phyloP scores from a whole-genome alignment of 179 eudicot species.

The Nepenthes alata region DNA sequence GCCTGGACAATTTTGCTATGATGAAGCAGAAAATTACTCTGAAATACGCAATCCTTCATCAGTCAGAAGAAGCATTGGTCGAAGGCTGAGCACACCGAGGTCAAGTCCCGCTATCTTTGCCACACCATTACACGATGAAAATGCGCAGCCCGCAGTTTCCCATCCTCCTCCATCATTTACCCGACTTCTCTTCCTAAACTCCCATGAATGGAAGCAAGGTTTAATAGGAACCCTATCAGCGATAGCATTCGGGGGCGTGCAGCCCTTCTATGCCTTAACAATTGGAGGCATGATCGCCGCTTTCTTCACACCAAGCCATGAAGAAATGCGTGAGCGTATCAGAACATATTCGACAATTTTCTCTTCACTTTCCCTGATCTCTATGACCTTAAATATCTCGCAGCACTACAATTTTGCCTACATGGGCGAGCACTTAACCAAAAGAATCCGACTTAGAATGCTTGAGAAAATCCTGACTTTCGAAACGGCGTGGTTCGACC shows the following conservation, averaged over 20 bases:
- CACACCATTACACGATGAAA: conserved; percentile 24
- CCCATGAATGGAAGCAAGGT: conserved; percentile 34
- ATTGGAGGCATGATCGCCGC: conserved; percentile 37
- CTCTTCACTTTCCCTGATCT: conserved; percentile 20
- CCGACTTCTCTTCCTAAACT: conserved; percentile 24
- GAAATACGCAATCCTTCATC: conserved; percentile 10
- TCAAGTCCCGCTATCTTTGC: conserved; percentile 48
- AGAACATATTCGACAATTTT: conserved; percentile 21
- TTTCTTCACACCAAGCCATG: conserved; percentile 23
- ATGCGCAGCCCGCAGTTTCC: conserved; percentile 1
- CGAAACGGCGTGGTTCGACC: conserved; percentile 37
- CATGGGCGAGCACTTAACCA: conserved; percentile 32
- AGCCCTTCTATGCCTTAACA: conserved; percentile 34
- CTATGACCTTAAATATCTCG: conserved; percentile 21
- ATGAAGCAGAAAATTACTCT: conserved; percentile 13
- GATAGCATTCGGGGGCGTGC: conserved; percentile 27
- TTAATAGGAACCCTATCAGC: conserved; percentile 26
- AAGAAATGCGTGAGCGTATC: conserved; percentile 25
- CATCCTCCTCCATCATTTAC: conserved; percentile 20
- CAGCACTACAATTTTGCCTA: conserved; percentile 27
- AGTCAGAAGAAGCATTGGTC: conserved; percentile 37
- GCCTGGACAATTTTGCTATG: conserved; percentile 22
- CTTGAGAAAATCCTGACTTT: conserved; percentile 24
- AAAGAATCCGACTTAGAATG: conserved; percentile 27
- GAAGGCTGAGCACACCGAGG: conserved; percentile 38